phyloP scores from a whole-genome alignment of 2,329 filamentous ascomycete genomes.

The Drechslerella stenobrocha region DNA sequence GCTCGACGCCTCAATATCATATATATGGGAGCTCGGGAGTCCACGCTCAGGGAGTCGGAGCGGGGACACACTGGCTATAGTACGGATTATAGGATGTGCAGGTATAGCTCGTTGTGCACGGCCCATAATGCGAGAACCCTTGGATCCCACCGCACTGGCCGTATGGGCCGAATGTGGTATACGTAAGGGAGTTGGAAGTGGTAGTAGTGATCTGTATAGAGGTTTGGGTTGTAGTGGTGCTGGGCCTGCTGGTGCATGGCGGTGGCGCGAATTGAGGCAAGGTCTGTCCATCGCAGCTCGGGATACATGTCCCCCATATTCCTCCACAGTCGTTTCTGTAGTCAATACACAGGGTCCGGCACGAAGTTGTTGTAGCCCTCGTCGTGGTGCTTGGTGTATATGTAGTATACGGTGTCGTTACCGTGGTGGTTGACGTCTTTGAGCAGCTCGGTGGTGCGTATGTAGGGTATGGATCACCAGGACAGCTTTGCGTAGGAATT shows the following conservation, averaged over 20 bases:
- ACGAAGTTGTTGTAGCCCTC: constrained; percentile 3
- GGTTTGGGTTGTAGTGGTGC: background rate
- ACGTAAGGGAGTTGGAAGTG: background rate
- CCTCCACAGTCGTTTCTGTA: constrained; percentile 21
- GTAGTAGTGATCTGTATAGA: background rate
- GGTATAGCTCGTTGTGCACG: background rate
- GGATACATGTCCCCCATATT: constrained; percentile 24
- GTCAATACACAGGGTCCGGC: constrained; percentile 19
- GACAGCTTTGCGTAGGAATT: constrained; percentile 7
- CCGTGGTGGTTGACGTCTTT: background rate
- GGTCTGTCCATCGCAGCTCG: constrained; percentile 1
- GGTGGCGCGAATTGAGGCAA: constrained; percentile 14
- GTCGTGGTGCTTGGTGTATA: background rate
- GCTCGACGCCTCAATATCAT: too few relatives aligned
- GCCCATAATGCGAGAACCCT: background rate
- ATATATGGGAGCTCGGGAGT: too few relatives aligned
- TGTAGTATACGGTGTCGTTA: constrained; percentile 8
- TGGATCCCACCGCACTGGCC: constrained; percentile 1
- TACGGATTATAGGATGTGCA: background rate
- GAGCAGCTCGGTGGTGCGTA: constrained; percentile 18
- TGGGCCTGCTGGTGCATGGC: constrained; percentile 2
- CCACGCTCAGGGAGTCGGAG: too few relatives aligned
- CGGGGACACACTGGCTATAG: constrained; percentile 1
- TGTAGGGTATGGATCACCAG: constrained; percentile 14
- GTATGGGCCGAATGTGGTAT: background rate